Percentiles rank a stretch among this genome's conserved stretches.
Conservation (phyloP, 1,284 basidiomycete species). For the Trichosporon asahii region DNA sequence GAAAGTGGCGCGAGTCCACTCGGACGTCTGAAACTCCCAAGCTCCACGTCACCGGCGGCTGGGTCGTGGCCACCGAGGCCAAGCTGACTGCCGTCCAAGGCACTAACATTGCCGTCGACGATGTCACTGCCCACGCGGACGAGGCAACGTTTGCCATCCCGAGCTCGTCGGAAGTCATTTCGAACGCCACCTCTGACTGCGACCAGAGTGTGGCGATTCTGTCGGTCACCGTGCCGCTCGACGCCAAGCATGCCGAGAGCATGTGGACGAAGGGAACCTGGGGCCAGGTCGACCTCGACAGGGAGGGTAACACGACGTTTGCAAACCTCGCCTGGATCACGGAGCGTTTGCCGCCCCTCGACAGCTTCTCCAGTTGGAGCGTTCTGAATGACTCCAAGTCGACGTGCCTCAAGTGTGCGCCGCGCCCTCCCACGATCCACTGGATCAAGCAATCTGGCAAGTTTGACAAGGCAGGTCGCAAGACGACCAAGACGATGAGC, state of each 20-base stretch:
- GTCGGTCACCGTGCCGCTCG: constrained; percentile 68
- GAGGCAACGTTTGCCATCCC: constrained; percentile 67
- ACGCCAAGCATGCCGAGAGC: constrained; percentile 60
- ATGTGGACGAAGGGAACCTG: constrained; percentile 74
- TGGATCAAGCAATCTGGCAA: constrained; percentile 60
- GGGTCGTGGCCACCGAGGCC: constrained; percentile 53
- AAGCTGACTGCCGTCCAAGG: constrained; percentile 41
- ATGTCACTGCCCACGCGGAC: constrained; percentile 51
- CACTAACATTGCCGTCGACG: constrained; percentile 36
- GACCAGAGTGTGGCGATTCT: constrained; percentile 70
- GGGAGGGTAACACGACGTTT: constrained; percentile 73
- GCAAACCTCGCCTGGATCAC: constrained; percentile 78
- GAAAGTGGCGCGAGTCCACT: constrained; percentile 71
- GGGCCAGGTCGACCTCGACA: constrained; percentile 77
- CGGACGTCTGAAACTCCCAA: constrained; percentile 51
- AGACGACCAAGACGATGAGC: constrained; percentile 31
- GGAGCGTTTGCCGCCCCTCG: constrained; percentile 72
- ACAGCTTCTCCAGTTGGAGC: constrained; percentile 64
- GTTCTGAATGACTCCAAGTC: constrained; percentile 47
- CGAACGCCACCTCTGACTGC: constrained; percentile 61
- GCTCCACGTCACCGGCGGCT: constrained; percentile 63
- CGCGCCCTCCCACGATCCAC: constrained; percentile 66
- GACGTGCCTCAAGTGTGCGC: constrained; percentile 61
- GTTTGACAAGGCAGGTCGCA: constrained; percentile 43
- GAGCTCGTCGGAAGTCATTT: constrained; percentile 57